Conservation (phyloP, 1,284 basidiomycete species). For the Irpex sp. region DNA sequence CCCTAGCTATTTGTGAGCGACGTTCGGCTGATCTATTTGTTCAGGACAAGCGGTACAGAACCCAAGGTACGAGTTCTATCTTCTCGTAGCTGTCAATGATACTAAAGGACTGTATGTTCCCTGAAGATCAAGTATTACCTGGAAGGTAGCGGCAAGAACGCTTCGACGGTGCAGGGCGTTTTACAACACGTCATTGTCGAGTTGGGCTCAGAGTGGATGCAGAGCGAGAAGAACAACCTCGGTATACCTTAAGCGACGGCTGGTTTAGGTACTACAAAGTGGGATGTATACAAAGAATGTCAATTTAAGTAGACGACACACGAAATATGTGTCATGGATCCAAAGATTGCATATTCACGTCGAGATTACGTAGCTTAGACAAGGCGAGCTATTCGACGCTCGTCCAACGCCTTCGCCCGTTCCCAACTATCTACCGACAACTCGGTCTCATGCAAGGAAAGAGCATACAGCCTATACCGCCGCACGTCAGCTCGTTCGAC, state of each 20-base stretch:
- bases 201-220: conserved; percentile 65
- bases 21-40: background rate
- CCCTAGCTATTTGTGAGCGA: background rate
- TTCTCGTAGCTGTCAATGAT: background rate
- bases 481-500: background rate
- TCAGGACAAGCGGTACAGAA: conserved; percentile 82
- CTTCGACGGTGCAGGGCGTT: conserved; percentile 37
- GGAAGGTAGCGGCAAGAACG: conserved; percentile 63
- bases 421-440: conserved; percentile 39
- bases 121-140: conserved; percentile 79
- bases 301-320: no score
- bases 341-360: background rate
- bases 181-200: conserved; percentile 54
- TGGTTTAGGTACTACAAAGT: no score
- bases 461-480: conserved; percentile 32
- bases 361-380: background rate
- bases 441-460: conserved; percentile 29
- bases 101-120: background rate
- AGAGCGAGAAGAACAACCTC: conserved; percentile 55
- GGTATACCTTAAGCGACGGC: conserved; percentile 13
- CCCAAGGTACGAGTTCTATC: conserved; percentile 57
- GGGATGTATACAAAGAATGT: no score
- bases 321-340: no score
- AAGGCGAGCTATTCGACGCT: conserved; percentile 26
- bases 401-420: conserved; percentile 34